Evolutionary conservation across 108 stramenopile genomes (phyloP).

Genomic region (Mediolabrus comicus): DNA sequence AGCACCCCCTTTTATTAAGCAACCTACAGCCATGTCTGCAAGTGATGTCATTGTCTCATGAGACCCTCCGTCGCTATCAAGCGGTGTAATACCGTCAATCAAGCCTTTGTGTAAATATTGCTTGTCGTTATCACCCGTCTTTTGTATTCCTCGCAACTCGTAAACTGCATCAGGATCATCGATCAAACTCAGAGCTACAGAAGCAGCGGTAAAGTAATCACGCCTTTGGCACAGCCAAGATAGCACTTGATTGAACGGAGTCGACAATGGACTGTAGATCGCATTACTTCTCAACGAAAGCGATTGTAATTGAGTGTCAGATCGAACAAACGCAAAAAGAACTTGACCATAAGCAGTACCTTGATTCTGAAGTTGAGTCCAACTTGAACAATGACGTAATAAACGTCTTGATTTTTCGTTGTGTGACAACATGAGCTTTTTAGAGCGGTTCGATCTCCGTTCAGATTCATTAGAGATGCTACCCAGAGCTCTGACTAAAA

Average conservation of each 20-base stretch:
- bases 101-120: slow-evolving; percentile 52
- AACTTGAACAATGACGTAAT: slow-evolving; percentile 65
- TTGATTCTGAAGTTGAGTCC: slow-evolving; percentile 68
- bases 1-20: slow-evolving; percentile 70
- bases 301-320: slow-evolving; percentile 18
- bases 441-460: slow-evolving; percentile 14
- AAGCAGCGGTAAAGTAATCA: slow-evolving; percentile 81
- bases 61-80: slow-evolving; percentile 3
- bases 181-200: slow-evolving; percentile 68
- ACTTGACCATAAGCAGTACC: slow-evolving; percentile 50
- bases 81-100: slow-evolving; percentile 70
- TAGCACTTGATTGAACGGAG: slow-evolving; percentile 75
- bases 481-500: slow-evolving; percentile 57
- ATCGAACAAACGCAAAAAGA: slow-evolving; percentile 17
- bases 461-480: slow-evolving; percentile 40
- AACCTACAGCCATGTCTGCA: slow-evolving; percentile 82
- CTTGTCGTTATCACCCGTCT: slow-evolving; percentile 45
- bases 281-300: slow-evolving; percentile 53
- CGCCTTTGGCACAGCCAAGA: slow-evolving; percentile 65
- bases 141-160: slow-evolving; percentile 57
- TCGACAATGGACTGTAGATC: slow-evolving; percentile 51
- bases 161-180: slow-evolving; percentile 60
- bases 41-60: slow-evolving; percentile 42
- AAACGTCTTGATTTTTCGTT: slow-evolving; percentile 60
- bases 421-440: slow-evolving; percentile 32